Conservation (phyloP, 805 yeast species). For the Candida vaughaniae region DNA sequence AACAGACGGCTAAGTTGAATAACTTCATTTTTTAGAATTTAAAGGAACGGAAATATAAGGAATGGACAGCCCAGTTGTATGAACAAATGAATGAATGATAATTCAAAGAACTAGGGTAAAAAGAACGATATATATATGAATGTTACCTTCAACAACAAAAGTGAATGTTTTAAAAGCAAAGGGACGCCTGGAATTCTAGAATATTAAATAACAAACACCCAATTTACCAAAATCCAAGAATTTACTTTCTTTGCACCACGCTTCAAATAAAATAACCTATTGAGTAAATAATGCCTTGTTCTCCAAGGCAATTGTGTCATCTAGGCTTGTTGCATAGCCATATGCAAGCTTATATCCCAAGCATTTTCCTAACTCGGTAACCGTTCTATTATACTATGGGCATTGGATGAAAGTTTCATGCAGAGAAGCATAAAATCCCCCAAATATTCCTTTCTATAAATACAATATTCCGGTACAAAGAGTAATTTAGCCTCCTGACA, state of each 20-base stretch:
- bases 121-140: too few relatives aligned
- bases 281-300: too few relatives aligned
- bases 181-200: not conserved
- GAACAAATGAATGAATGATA: constrained; percentile 2
- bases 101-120: too few relatives aligned
- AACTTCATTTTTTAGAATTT: constrained; percentile 24
- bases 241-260: not conserved
- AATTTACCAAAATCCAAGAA: not conserved
- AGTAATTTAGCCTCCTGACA: too few relatives aligned
- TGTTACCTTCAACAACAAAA: not conserved
- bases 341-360: not conserved
- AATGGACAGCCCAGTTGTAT: not conserved
- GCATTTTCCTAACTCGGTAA: not conserved
- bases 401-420: too few relatives aligned
- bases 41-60: constrained; percentile 8
- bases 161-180: constrained; percentile 1
- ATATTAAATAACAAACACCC: too few relatives aligned
- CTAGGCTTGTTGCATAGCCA: not conserved
- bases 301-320: not conserved
- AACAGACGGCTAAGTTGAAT: constrained; percentile 17
- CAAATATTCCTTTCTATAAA: too few relatives aligned
- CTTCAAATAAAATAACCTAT: not conserved
- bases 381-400: too few relatives aligned
- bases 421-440: too few relatives aligned
- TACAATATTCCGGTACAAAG: too few relatives aligned